Base-by-base conservation (phyloP, 495 filamentous ascomycete species). In the Hyaloscypha finlandica region DNA sequence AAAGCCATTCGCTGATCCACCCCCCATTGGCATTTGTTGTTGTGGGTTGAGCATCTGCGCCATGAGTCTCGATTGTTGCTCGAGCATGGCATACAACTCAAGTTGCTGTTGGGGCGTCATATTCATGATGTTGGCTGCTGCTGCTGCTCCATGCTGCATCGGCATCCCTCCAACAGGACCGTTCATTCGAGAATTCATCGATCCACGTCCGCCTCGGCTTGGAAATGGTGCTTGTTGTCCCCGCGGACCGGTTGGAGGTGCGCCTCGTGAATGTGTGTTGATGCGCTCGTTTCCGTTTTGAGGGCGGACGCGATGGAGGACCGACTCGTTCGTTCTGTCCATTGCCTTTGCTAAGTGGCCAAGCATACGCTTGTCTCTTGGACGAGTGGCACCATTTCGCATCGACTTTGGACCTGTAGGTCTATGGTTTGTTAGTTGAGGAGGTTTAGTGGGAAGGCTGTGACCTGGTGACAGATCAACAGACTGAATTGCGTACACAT, bases 331-430 rank as follows among this genome's bases (percentile, higher is more conserved):
- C 25, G 81, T 83, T 60, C 95, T 87, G 68, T 96, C 92, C 87
- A 99, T 85, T n/a, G 86, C 87, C 68, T 90, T 90, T 74, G 92
- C 89, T 71, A 98, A 85, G 67, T 98, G 92, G 61, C 92, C 92
- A 63, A 98, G 81, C 79, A 98, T 88, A 45, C 93, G 87, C 71
- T 90, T 91, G 61, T 90, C 87, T 51, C 87, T 84, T 42, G 64
- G 61, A 12, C 72, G 72, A 58, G 30, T 61, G 30, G 54, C 90
- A 33, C 84, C 84, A 74, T 90, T 91, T 66, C 95, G 89, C 96
- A 99, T 98, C 5, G 94, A 92, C 77, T 93, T 95, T 29, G 95
- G 95, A 52, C 93, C 95, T 9, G 94, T 98, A 20, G 95, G 95
- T 74, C 94, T 97, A 37, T n/a, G 30, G 37, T 32, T 33, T 59